These are phyloP conservation scores for Coffea canephora DNA, from an alignment of 257 asterid genomes.

Conservation along the genomic window DNA sequence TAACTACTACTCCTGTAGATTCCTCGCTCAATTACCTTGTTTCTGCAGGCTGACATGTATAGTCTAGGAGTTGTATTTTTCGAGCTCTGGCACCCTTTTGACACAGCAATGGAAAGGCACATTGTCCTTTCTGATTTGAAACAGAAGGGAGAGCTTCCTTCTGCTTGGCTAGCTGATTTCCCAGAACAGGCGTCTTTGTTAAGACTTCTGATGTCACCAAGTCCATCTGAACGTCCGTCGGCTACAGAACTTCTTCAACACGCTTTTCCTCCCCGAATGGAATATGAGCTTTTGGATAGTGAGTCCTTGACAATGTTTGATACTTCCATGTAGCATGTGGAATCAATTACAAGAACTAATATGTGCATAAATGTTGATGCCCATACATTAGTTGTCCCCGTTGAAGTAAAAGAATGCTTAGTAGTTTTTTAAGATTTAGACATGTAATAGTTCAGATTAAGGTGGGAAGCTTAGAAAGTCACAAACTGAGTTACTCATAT, in stretches of 20 bases:
- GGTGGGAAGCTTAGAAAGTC: not conserved
- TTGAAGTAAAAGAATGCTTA: not conserved
- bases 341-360: no score
- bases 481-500: not conserved
- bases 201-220: slow-evolving; percentile 64
- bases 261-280: slow-evolving; percentile 95
- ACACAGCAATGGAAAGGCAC: slow-evolving; percentile 95
- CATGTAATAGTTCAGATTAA: not conserved
- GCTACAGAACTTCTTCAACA: slow-evolving; percentile 86
- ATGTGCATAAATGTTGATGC: not conserved
- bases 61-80: slow-evolving; percentile 89
- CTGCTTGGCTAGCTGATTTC: slow-evolving; percentile 70
- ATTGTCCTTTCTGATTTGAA: slow-evolving; percentile 78
- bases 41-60: slow-evolving; percentile 84
- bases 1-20: slow-evolving; percentile 14
- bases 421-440: not conserved
- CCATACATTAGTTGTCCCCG: not conserved
- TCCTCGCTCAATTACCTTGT: slow-evolving; percentile 25
- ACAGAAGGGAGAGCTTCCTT: slow-evolving; percentile 84
- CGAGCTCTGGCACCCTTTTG: slow-evolving; percentile 98
- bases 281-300: slow-evolving; percentile 81
- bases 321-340: not conserved
- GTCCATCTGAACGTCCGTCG: slow-evolving; percentile 95
- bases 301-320: slow-evolving; percentile 32
- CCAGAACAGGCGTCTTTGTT: slow-evolving; percentile 87